Percentiles rank a stretch among this genome's conserved stretches.
These are phyloP conservation scores for Coprinellus micaceus DNA, from an alignment of 768 basidiomycete species.

Conservation along the genomic window DNA sequence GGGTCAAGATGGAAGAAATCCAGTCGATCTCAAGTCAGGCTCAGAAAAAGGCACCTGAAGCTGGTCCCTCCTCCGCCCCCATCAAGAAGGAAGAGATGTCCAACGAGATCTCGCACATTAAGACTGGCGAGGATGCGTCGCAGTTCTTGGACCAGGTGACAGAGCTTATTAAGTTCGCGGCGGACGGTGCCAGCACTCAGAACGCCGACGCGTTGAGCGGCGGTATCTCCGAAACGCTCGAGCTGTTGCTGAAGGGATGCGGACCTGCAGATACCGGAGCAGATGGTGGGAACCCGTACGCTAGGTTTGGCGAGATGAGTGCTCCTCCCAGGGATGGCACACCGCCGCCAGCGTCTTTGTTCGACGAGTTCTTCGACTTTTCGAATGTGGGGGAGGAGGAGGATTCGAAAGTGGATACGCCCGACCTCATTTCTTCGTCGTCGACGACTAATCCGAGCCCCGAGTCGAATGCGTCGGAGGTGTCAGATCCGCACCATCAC, in stretches of 20 bases:
- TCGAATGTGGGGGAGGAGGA: conserved; percentile 58
- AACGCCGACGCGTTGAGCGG: conserved; percentile 37
- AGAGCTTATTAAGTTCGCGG: conserved; percentile 54
- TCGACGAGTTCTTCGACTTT: conserved; percentile 67
- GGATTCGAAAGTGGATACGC: conserved; percentile 53
- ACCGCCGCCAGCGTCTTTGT: conserved; percentile 40
- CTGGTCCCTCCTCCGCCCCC: conserved; percentile 35
- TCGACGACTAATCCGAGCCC: conserved; percentile 77
- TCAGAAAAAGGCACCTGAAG: neutral
- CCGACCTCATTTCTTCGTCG: conserved; percentile 65
- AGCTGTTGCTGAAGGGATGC: conserved; percentile 59
- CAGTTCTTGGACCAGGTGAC: conserved; percentile 62
- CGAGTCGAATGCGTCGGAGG: conserved; percentile 60
- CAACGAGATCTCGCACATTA: conserved; percentile 45
- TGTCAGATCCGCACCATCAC: conserved; percentile 47
- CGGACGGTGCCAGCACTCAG: conserved; percentile 27
- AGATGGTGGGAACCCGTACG: conserved; percentile 20
- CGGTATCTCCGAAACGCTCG: conserved; percentile 59
- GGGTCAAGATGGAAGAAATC: conserved; percentile 65
- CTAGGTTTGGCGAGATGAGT: conserved; percentile 26
- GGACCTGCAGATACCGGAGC: conserved; percentile 39
- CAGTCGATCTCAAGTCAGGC: neutral
- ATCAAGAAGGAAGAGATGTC: conserved; percentile 34
- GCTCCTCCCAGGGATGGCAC: conserved; percentile 24
- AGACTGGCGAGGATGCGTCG: conserved; percentile 64